phyloP scores from a whole-genome alignment of 306 rosid genomes.

The Glycine tomentella region DNA sequence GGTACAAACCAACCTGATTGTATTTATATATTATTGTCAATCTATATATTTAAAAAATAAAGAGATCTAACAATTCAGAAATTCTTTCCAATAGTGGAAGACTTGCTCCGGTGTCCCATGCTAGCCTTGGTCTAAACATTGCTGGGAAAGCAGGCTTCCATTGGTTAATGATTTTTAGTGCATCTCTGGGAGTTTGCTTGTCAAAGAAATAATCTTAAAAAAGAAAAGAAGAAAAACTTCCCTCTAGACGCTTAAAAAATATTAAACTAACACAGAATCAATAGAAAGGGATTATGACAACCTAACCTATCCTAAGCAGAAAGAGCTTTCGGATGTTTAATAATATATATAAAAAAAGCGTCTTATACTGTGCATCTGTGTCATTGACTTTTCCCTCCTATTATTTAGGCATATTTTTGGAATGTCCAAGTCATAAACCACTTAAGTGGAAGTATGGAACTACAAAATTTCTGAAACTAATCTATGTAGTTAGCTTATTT shows the following conservation, averaged over 20 bases:
- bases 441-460: constrained; percentile 18
- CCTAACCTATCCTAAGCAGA: constrained; percentile 37
- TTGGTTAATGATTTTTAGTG: too few species aligned
- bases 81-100: too few species aligned
- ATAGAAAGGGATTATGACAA: constrained; percentile 24
- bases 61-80: too few species aligned
- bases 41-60: too few species aligned
- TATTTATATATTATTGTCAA: too few species aligned
- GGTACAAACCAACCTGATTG: too few species aligned
- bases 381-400: constrained; percentile 37
- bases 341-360: constrained; percentile 14
- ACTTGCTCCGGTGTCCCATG: too few species aligned
- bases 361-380: constrained; percentile 7
- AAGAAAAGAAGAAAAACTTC: background rate
- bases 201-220: background rate
- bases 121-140: too few species aligned
- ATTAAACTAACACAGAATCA: background rate
- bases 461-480: constrained; percentile 39
- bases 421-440: constrained; percentile 39
- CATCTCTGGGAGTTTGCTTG: background rate
- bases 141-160: too few species aligned
- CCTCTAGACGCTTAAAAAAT: background rate
- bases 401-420: constrained; percentile 32
- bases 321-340: constrained; percentile 23
- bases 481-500: constrained; percentile 48